Evolutionary conservation across 2,329 filamentous ascomycete genomes (phyloP).

Genomic region (Fusarium pseudograminearum): DNA sequence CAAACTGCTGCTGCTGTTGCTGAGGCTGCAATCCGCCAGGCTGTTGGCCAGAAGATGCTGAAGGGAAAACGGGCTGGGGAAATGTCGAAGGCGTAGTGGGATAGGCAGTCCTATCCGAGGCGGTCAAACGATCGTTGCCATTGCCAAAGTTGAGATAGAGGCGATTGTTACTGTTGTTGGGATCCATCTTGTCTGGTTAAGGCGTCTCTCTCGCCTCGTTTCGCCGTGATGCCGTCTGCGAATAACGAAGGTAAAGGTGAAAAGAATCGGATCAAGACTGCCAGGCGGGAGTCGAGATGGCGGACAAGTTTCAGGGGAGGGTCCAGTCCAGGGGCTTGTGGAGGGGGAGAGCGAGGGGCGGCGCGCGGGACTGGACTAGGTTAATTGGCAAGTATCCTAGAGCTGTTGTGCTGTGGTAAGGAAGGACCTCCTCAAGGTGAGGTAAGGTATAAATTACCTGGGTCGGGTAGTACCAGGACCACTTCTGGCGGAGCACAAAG

Average conservation of each 20-base stretch:
- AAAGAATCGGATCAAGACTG: constrained; percentile 32
- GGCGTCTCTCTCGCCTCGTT: constrained; percentile 29
- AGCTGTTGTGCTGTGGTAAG: constrained; percentile 11
- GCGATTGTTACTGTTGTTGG: constrained; percentile 71
- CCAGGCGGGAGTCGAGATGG: constrained; percentile 42
- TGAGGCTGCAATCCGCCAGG: constrained; percentile 48
- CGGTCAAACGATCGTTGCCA: constrained; percentile 72
- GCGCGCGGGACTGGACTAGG: constrained; percentile 27
- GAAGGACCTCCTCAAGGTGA: constrained; percentile 1
- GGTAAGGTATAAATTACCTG: constrained; percentile 3
- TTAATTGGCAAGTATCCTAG: constrained; percentile 9
- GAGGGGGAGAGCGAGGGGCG: constrained; percentile 41
- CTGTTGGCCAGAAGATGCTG: constrained; percentile 41
- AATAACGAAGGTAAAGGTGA: constrained; percentile 17
- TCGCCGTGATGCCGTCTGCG: constrained; percentile 33
- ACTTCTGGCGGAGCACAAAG: constrained; percentile 35
- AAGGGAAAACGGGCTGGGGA: constrained; percentile 82
- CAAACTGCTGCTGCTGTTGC: constrained; percentile 53
- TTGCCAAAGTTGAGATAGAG: constrained; percentile 76
- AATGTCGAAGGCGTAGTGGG: constrained; percentile 95
- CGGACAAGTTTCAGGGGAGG: constrained; percentile 47
- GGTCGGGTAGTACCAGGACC: constrained; percentile 30
- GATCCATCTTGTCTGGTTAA: constrained; percentile 59
- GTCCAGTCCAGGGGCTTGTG: constrained; percentile 44
- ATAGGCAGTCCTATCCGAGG: constrained; percentile 76